Evolutionary conservation across 257 asterid genomes (phyloP).

Genomic region (Coffea eugenioides): DNA sequence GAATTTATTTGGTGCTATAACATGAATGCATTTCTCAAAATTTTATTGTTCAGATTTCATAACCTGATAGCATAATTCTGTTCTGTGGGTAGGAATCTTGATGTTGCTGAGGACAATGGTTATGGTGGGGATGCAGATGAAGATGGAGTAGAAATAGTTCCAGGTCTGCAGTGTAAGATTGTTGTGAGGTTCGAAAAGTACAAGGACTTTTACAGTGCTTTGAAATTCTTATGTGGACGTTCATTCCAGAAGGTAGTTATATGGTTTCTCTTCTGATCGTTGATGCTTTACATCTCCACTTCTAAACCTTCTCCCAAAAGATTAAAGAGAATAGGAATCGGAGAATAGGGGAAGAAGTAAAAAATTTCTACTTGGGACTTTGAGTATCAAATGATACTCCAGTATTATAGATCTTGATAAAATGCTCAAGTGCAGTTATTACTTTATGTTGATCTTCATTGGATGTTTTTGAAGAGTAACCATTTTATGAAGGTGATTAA

Average conservation of each 20-base stretch:
- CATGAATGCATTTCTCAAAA: background rate
- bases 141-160: conserved; percentile 54
- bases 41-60: background rate
- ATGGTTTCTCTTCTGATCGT: background rate
- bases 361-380: background rate
- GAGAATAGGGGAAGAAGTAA: background rate
- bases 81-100: conserved; percentile 66
- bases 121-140: conserved; percentile 57
- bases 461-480: background rate
- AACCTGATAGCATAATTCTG: conserved; percentile 12
- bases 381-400: background rate
- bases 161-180: conserved; percentile 90
- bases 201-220: conserved; percentile 63
- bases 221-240: conserved; percentile 79
- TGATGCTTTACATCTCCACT: background rate
- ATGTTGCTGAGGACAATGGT: conserved; percentile 86
- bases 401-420: background rate
- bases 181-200: conserved; percentile 76
- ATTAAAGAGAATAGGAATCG: no score
- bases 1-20: background rate
- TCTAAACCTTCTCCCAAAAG: background rate
- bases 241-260: conserved; percentile 72
- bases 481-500: background rate
- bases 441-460: background rate
- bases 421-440: background rate